Conservation (phyloP, 1,139 yeast species). For the Candida sojae region DNA sequence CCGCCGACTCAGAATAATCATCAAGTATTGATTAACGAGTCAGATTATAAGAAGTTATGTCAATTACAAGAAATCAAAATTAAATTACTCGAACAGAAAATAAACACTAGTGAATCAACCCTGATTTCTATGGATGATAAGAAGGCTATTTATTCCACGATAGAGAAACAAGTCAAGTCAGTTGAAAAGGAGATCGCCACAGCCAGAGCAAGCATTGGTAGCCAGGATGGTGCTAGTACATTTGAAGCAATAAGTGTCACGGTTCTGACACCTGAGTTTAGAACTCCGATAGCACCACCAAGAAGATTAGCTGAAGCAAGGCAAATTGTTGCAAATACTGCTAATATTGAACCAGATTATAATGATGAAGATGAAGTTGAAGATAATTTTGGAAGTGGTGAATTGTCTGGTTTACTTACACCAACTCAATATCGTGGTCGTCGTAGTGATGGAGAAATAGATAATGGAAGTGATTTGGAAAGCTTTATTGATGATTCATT, state of each 20-base stretch:
- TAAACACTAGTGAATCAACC: slow-evolving; percentile 33
- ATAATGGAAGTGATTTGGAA: slow-evolving; percentile 31
- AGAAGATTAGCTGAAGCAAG: slow-evolving; percentile 11
- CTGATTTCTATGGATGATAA: slow-evolving; percentile 39
- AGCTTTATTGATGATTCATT: slow-evolving; percentile 32
- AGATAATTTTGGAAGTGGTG: slow-evolving; percentile 43
- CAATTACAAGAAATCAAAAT: slow-evolving; percentile 27
- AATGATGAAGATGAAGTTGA: slow-evolving; percentile 24
- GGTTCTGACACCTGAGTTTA: slow-evolving; percentile 4
- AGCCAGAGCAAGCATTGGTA: background rate
- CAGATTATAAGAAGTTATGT: slow-evolving; percentile 6
- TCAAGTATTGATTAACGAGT: background rate
- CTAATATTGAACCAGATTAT: background rate
- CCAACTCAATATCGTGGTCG: slow-evolving; percentile 38
- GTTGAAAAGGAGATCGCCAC: slow-evolving; percentile 12
- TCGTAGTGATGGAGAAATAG: slow-evolving; percentile 9
- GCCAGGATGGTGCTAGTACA: background rate
- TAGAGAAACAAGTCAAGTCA: slow-evolving; percentile 20
- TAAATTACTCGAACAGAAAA: slow-evolving; percentile 27
- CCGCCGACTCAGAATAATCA: slow-evolving; percentile 1
- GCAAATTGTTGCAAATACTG: slow-evolving; percentile 14
- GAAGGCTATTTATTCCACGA: slow-evolving; percentile 24
- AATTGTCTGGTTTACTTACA: slow-evolving; percentile 41
- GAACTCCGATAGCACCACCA: slow-evolving; percentile 8
- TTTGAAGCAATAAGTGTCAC: slow-evolving; percentile 1